Evolutionary conservation across 2,329 filamentous ascomycete genomes (phyloP).

Genomic region (Graphilbum fragrans): DNA sequence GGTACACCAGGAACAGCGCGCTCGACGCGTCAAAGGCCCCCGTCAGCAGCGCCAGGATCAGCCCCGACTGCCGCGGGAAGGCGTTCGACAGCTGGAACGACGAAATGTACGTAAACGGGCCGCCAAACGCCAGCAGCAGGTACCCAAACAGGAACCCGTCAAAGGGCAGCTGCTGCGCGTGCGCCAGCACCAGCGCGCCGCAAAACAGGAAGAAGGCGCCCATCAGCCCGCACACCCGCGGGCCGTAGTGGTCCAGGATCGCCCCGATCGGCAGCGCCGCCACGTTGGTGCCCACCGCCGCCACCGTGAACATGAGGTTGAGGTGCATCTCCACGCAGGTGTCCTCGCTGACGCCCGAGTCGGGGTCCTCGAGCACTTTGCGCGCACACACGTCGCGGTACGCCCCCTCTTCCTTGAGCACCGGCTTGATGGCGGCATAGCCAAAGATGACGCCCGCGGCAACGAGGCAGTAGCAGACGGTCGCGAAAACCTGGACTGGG

Average conservation of each 20-base stretch:
- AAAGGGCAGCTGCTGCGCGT: constrained; percentile 50
- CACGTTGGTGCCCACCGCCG: constrained; percentile 79
- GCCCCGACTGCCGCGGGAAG: constrained; percentile 62
- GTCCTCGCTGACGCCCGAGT: constrained; percentile 17
- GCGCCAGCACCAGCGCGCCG: constrained; percentile 64
- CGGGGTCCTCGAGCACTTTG: constrained; percentile 10
- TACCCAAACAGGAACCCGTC: constrained; percentile 69
- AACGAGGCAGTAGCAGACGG: constrained; percentile 33
- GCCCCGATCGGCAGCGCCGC: constrained; percentile 76
- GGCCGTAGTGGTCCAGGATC: constrained; percentile 72
- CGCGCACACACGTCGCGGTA: constrained; percentile 48
- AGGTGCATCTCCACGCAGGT: constrained; percentile 49
- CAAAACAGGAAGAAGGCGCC: constrained; percentile 55
- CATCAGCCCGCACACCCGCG: constrained; percentile 60
- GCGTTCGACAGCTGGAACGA: constrained; percentile 78
- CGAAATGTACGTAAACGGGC: constrained; percentile 71
- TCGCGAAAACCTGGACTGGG: constrained; percentile 24
- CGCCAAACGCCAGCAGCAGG: constrained; percentile 63
- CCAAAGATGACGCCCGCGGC: constrained; percentile 74
- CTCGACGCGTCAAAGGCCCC: constrained; percentile 78
- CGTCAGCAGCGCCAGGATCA: constrained; percentile 70
- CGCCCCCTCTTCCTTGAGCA: constrained; percentile 61
- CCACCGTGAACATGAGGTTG: constrained; percentile 88
- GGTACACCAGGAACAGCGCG: constrained; percentile 64
- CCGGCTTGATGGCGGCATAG: constrained; percentile 73